phyloP scores from a whole-genome alignment of 345 rosid genomes.

The Hirschfeldia incana region DNA sequence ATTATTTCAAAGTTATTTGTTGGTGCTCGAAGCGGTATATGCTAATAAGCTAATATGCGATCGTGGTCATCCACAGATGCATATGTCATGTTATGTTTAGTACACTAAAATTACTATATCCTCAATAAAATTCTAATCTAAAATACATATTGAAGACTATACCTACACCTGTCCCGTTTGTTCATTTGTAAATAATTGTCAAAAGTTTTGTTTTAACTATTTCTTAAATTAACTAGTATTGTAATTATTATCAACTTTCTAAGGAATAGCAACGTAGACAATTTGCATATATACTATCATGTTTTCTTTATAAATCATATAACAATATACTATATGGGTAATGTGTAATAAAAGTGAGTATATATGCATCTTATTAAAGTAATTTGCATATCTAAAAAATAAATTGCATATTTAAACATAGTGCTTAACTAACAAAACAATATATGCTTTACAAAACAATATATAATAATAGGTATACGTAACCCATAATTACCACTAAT shows the following conservation, averaged over 20 bases:
- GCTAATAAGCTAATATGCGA: slow-evolving; percentile 19
- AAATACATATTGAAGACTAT: slow-evolving; percentile 1
- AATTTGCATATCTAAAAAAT: slow-evolving; percentile 36
- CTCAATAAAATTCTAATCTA: not conserved
- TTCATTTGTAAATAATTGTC: not conserved
- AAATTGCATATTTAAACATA: slow-evolving; percentile 32
- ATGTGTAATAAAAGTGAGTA: slow-evolving; percentile 25
- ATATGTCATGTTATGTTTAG: slow-evolving; percentile 27
- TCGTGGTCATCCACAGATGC: slow-evolving; percentile 26
- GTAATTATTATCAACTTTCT: not conserved
- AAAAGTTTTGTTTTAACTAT: not conserved
- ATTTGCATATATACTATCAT: slow-evolving; percentile 11
- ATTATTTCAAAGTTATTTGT: not conserved
- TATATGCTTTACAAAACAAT: not conserved
- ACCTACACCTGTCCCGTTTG: slow-evolving; percentile 16
- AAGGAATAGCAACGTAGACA: not conserved
- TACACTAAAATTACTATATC: slow-evolving; percentile 18
- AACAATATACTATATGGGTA: not conserved
- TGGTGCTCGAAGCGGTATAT: slow-evolving; percentile 30
- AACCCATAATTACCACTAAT: not conserved
- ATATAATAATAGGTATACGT: not conserved
- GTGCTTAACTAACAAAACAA: slow-evolving; percentile 28
- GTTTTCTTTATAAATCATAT: not conserved
- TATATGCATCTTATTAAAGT: slow-evolving; percentile 43
- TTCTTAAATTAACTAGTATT: not conserved